Base-by-base conservation (phyloP, 2,329 filamentous ascomycete species). In the Xylariaceae sp. region DNA sequence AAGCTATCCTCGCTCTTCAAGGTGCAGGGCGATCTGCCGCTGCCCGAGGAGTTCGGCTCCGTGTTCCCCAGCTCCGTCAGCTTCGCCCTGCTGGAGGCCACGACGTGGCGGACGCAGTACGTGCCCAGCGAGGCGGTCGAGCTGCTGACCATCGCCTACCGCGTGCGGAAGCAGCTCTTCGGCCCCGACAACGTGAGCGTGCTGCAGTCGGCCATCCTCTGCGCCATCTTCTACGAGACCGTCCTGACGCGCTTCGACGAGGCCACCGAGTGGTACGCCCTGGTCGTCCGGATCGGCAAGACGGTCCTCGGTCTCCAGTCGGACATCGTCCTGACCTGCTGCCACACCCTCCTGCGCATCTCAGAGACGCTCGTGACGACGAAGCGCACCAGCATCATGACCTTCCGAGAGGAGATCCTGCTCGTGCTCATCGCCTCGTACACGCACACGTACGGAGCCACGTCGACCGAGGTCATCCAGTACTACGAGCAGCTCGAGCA, bases 1-100 rank as follows among this genome's bases (percentile, higher is more conserved):
- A 47, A 41, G 36, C 32, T 47, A 24, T 47, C 44, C n/a, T 47
- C 44, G 7, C 21, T 47, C 2, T 47, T 34, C 38, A 47, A 44
- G 26, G 26, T 31, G 6, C 44, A 47, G 35, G 41, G 41, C 7
- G 41, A 44, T 14, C 34, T 47, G 4, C 38, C 34, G n/a, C 36
- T 47, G 11, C 41, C 44, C 3, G 24, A 27, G 4, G 44, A 47
- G 21, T 41, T 47, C 27, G 12, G 32, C 9, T 44, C 44, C 1
- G 32, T 44, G 18, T 47, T 47, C 17, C 44, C 44, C 3, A 33
- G 17, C 15, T 41, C 44, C 3, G 44, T 47, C 7, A 47, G 26
- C 17, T 44, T 44, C 27, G 44, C 41, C 12, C 30, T 47, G 26
- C 35, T 47, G 2, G 44, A 47, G 34, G 30, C 44, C 13, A 44